Conservation (phyloP, 495 filamentous ascomycete genomes). For the Patellaria atrata region DNA sequence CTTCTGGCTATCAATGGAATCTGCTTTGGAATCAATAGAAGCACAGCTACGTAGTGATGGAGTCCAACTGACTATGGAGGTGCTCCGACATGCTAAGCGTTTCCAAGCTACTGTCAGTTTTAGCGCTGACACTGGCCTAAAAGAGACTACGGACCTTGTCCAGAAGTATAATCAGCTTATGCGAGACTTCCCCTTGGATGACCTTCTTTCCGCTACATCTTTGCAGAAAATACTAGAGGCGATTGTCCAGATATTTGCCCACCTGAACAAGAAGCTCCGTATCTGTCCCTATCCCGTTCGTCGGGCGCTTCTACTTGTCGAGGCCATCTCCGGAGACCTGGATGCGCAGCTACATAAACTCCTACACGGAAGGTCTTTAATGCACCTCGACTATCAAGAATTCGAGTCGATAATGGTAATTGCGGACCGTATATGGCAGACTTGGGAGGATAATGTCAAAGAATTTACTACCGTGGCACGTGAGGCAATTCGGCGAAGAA, state of each 20-base stretch:
- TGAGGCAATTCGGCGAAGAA: slow-evolving; percentile 76
- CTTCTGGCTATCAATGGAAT: slow-evolving; percentile 96
- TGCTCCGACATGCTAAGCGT: slow-evolving; percentile 86
- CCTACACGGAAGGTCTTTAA: slow-evolving; percentile 69
- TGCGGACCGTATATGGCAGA: slow-evolving; percentile 69
- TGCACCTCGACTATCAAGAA: slow-evolving; percentile 83
- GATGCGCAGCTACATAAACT: slow-evolving; percentile 72
- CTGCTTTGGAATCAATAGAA: slow-evolving; percentile 77
- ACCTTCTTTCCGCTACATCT: slow-evolving; percentile 81
- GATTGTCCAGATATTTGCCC: slow-evolving; percentile 70
- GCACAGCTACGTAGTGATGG: slow-evolving; percentile 74
- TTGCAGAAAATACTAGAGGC: slow-evolving; percentile 83
- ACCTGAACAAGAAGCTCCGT: slow-evolving; percentile 92
- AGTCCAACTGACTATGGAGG: slow-evolving; percentile 81
- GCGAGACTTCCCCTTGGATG: slow-evolving; percentile 93
- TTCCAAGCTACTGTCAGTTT: slow-evolving; percentile 96
- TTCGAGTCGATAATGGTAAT: slow-evolving; percentile 74
- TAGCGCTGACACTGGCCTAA: slow-evolving; percentile 81
- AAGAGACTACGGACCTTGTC: slow-evolving; percentile 85
- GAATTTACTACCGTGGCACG: slow-evolving; percentile 96
- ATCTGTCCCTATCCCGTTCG: slow-evolving; percentile 89
- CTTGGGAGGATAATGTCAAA: slow-evolving; percentile 91
- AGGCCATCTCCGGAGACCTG: slow-evolving; percentile 91
- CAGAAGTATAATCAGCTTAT: slow-evolving; percentile 98
- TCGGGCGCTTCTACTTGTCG: slow-evolving; percentile 83